These are phyloP conservation scores for Pichia pseudocactophila DNA, from an alignment of 805 yeast genomes.

Conservation along the genomic window DNA sequence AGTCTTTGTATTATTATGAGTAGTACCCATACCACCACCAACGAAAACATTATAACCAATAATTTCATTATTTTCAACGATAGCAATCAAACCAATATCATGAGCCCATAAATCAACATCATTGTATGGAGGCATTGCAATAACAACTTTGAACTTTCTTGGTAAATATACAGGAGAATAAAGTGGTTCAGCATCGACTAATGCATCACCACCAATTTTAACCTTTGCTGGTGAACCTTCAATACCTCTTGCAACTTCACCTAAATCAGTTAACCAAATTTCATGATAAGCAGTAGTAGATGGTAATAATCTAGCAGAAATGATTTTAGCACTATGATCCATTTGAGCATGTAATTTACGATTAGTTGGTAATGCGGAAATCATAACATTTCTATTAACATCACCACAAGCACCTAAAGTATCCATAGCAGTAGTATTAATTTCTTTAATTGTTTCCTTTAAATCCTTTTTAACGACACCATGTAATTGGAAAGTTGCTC, in stretches of 20 bases:
- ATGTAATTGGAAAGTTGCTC: slow-evolving; percentile 95
- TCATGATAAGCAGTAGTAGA: slow-evolving; percentile 93
- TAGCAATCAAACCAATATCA: slow-evolving; percentile 88
- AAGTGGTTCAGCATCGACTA: slow-evolving; percentile 77
- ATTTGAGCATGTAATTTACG: slow-evolving; percentile 75
- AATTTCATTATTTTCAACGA: slow-evolving; percentile 58
- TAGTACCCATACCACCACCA: slow-evolving; percentile 99
- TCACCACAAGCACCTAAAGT: slow-evolving; percentile 98
- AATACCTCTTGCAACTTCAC: slow-evolving; percentile 24
- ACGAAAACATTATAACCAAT: slow-evolving; percentile 81
- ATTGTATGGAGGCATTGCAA: slow-evolving; percentile 91
- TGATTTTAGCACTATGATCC: slow-evolving; percentile 47
- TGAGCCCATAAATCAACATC: slow-evolving; percentile 96
- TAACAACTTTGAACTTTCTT: slow-evolving; percentile 90
- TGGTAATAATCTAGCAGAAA: slow-evolving; percentile 81
- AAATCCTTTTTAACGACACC: slow-evolving; percentile 87
- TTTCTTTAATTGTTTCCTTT: slow-evolving; percentile 86
- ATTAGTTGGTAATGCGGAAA: slow-evolving; percentile 81
- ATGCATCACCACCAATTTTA: slow-evolving; percentile 82
- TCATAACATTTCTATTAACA: slow-evolving; percentile 92
- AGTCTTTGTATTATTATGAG: slow-evolving; percentile 93
- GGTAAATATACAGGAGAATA: slow-evolving; percentile 86
- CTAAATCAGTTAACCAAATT: slow-evolving; percentile 60
- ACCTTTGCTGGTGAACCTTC: slow-evolving; percentile 84
- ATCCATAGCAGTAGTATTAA: slow-evolving; percentile 84